phyloP scores from a whole-genome alignment of 495 filamentous ascomycete genomes.

The Aspergillus asperescens region DNA sequence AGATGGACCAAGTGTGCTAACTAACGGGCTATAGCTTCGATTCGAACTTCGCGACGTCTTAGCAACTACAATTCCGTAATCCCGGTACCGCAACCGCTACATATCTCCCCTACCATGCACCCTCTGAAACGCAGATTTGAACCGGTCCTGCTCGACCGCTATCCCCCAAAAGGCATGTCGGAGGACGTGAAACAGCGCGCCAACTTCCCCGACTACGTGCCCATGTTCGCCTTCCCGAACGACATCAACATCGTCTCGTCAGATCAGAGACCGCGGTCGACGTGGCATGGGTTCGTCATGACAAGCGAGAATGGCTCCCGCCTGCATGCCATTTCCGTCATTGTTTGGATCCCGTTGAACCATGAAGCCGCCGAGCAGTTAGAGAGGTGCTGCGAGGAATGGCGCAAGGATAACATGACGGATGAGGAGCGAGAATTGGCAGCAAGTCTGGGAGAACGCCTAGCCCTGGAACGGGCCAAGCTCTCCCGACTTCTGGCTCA shows the following conservation, averaged over 20 bases:
- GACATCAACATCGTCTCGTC: conserved; percentile 95
- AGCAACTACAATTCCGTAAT: conserved; percentile 99
- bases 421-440: conserved; percentile 92
- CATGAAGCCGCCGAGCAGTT: conserved; percentile 76
- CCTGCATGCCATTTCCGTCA: conserved; percentile 85
- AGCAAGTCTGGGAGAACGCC: conserved; percentile 81
- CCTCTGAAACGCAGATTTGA: conserved; percentile 91
- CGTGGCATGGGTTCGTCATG: conserved; percentile 99
- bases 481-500: conserved; percentile 80
- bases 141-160: conserved; percentile 87
- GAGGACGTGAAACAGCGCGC: conserved; percentile 79
- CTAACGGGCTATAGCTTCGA: conserved; percentile 45
- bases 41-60: conserved; percentile 80
- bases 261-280: conserved; percentile 85
- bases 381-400: conserved; percentile 87
- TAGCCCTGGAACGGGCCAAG: conserved; percentile 86
- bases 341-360: conserved; percentile 87
- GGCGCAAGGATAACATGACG: conserved; percentile 93
- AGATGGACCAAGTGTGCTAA: background rate
- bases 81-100: conserved; percentile 83
- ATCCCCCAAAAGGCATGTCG: conserved; percentile 76
- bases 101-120: conserved; percentile 88
- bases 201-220: conserved; percentile 92
- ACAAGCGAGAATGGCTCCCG: conserved; percentile 87
- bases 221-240: conserved; percentile 98